Conservation (phyloP, 2,329 filamentous ascomycete species). For the Fusarium oligoseptatum region DNA sequence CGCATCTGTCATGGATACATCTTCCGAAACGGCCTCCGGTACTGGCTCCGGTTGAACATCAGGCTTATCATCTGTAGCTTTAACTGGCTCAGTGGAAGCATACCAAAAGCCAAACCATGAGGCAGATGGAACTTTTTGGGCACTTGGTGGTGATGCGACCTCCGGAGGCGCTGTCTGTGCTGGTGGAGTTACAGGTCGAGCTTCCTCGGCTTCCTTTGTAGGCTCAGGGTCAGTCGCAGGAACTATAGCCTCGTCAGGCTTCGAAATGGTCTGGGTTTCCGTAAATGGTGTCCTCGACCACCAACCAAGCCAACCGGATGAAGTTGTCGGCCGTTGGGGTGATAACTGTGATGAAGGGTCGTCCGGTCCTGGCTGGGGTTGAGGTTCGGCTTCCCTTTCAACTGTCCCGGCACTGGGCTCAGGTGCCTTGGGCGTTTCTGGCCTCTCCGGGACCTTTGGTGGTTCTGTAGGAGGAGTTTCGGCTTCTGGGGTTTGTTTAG, state of each 20-base stretch:
- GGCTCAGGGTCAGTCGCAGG: conserved; percentile 12
- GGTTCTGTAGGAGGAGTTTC: conserved; percentile 8
- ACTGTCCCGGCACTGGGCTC: not conserved
- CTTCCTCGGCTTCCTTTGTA: conserved; percentile 30
- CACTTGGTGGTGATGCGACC: conserved; percentile 21
- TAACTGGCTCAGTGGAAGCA: conserved; percentile 32
- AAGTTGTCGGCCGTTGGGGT: conserved; percentile 43
- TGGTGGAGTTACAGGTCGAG: conserved; percentile 42
- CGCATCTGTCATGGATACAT: conserved; percentile 61
- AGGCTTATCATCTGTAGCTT: conserved; percentile 25
- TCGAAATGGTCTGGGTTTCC: conserved; percentile 36
- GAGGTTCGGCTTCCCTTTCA: conserved; percentile 7
- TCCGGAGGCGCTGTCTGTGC: conserved; percentile 36
- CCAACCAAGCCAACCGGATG: conserved; percentile 70
- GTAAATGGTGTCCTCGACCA: conserved; percentile 52
- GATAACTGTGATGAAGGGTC: conserved; percentile 3
- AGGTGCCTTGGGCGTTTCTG: conserved; percentile 10
- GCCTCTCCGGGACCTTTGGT: conserved; percentile 4
- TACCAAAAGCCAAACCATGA: conserved; percentile 60
- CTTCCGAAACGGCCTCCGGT: conserved; percentile 47
- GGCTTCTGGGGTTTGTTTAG: conserved; percentile 15
- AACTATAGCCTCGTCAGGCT: conserved; percentile 30
- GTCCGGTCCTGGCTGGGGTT: conserved; percentile 8
- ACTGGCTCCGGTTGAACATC: conserved; percentile 26
- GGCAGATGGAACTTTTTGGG: conserved; percentile 39